Percentiles rank a stretch among this genome's conserved stretches.
Evolutionary conservation across 1,284 basidiomycete species (phyloP).

Genomic region (Bondarzewia mesenterica): DNA sequence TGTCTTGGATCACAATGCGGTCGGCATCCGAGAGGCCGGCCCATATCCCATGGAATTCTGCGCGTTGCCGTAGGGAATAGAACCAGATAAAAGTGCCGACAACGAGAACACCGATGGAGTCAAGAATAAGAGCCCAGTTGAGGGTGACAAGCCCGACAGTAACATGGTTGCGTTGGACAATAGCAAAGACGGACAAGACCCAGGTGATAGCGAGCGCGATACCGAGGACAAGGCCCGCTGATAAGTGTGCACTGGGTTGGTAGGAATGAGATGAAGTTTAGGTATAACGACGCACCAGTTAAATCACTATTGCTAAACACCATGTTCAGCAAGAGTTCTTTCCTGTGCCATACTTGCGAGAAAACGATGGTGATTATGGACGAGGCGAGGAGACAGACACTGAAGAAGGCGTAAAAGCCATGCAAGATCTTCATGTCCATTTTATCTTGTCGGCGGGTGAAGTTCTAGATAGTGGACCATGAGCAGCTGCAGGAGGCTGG

Average conservation of each 20-base stretch:
- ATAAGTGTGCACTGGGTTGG: not conserved
- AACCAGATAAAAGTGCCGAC: slow-evolving; percentile 73
- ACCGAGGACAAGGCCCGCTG: slow-evolving; percentile 68
- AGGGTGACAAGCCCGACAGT: slow-evolving; percentile 61
- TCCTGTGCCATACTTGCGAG: slow-evolving; percentile 61
- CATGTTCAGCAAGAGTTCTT: slow-evolving; percentile 63
- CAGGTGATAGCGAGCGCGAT: slow-evolving; percentile 62
- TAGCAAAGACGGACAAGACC: slow-evolving; percentile 58
- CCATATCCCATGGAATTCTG: slow-evolving; percentile 58
- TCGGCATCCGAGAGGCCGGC: slow-evolving; percentile 33
- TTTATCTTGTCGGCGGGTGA: not conserved
- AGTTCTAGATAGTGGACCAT: not conserved
- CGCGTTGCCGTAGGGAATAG: slow-evolving; percentile 63
- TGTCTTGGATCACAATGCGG: slow-evolving; percentile 61
- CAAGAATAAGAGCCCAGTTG: slow-evolving; percentile 62
- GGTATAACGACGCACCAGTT: slow-evolving; percentile 37
- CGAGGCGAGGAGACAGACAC: slow-evolving; percentile 60
- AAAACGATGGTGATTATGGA: slow-evolving; percentile 56
- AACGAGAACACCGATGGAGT: slow-evolving; percentile 49
- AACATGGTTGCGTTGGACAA: slow-evolving; percentile 62
- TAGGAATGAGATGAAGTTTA: not conserved
- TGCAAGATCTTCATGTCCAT: slow-evolving; percentile 32
- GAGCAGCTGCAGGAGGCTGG: not conserved
- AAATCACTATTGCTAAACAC: slow-evolving; percentile 51
- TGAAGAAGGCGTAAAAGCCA: slow-evolving; percentile 63